Evolutionary conservation across 2,329 filamentous ascomycete genomes (phyloP).

Genomic region (Talaromyces sp.): DNA sequence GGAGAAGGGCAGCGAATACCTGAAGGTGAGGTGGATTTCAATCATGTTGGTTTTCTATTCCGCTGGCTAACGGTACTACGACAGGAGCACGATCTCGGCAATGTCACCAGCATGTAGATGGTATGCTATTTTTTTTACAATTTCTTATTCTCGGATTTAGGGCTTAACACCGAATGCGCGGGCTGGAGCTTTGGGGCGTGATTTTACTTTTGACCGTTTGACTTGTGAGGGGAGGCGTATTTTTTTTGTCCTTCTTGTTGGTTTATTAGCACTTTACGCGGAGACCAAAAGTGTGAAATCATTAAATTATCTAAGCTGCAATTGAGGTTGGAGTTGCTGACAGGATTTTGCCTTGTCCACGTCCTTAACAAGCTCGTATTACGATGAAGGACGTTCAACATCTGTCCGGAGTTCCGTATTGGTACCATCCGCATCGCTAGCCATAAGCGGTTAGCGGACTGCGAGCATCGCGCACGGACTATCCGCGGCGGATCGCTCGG

Average conservation of each 20-base stretch:
- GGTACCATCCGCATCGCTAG: neutral
- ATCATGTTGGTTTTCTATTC: neutral
- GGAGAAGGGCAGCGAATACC: conserved; percentile 90
- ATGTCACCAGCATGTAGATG: conserved; percentile 18
- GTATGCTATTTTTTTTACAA: neutral
- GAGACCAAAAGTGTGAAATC: neutral
- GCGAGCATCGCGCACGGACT: neutral
- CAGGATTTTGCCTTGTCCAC: neutral
- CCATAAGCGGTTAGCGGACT: neutral
- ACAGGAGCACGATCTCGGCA: conserved; percentile 35
- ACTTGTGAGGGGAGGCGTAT: neutral
- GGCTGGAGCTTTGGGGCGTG: too few species aligned
- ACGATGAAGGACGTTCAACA: too few species aligned
- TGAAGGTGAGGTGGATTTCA: conserved; percentile 57
- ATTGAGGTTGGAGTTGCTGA: neutral
- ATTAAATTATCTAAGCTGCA: too few species aligned
- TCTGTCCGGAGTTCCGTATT: neutral
- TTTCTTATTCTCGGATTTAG: neutral
- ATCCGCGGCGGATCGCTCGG: neutral
- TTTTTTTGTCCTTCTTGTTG: neutral
- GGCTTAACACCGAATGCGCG: neutral
- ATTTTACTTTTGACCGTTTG: neutral
- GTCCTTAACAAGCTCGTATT: too few species aligned
- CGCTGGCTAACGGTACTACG: conserved; percentile 10
- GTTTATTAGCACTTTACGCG: neutral